phyloP scores from a whole-genome alignment of 345 rosid species.

The Capsella bursapastoris region DNA sequence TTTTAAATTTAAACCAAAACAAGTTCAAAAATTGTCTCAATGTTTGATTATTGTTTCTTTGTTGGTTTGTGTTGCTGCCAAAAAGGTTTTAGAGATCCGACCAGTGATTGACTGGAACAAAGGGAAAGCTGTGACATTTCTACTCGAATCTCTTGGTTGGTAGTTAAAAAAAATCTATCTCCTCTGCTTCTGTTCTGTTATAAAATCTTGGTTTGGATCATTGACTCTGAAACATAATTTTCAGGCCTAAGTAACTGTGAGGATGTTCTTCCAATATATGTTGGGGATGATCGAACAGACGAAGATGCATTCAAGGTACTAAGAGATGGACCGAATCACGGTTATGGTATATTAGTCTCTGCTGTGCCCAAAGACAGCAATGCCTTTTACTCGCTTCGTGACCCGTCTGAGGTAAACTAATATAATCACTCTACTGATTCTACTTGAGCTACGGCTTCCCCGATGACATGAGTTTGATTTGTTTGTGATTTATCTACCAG shows the following conservation, averaged over 20 bases:
- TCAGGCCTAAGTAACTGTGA: conserved; percentile 69
- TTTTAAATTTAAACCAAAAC: neutral
- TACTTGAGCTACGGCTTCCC: neutral
- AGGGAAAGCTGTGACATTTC: conserved; percentile 89
- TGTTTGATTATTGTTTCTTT: conserved; percentile 17
- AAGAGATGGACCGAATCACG: conserved; percentile 66
- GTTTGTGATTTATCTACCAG: conserved; percentile 42
- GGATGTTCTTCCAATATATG: conserved; percentile 92
- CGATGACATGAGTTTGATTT: conserved; percentile 6
- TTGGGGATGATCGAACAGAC: conserved; percentile 95
- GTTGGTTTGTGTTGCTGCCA: conserved; percentile 13
- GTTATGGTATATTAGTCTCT: conserved; percentile 85
- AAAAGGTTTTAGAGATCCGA: conserved; percentile 88
- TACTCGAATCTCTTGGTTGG: conserved; percentile 98
- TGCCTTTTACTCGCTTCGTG: conserved; percentile 83
- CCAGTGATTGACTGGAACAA: conserved; percentile 96
- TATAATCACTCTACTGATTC: neutral
- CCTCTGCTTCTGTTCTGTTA: conserved; percentile 15
- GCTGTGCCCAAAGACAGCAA: conserved; percentile 77
- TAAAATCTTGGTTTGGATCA: neutral
- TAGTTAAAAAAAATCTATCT: conserved; percentile 25
- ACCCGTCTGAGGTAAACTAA: conserved; percentile 76
- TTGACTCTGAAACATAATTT: conserved; percentile 14
- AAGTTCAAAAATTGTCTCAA: neutral
- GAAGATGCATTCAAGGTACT: conserved; percentile 98